Evolutionary conservation across 192 early-diverging fungal species (phyloP).

Genomic region (Lunasporangiospora selenospora): DNA sequence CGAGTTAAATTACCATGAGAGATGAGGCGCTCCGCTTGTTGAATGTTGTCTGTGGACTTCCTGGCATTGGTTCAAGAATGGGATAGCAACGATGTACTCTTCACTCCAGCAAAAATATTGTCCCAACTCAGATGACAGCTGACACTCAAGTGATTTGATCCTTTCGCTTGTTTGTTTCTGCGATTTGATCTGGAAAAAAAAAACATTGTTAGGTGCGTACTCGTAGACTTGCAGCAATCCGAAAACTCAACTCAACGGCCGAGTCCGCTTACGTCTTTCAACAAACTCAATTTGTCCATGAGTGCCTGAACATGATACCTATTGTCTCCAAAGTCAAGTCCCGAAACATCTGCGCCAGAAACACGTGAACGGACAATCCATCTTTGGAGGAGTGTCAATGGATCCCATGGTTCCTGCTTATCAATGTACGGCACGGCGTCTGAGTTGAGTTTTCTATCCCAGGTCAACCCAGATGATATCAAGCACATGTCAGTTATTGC

Average conservation of each 20-base stretch:
- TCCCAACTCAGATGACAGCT: conserved; percentile 31
- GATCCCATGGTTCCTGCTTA: conserved; percentile 29
- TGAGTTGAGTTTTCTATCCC: conserved; percentile 25
- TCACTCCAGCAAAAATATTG: conserved; percentile 39
- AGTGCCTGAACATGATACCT: conserved; percentile 19
- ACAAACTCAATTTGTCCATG: conserved; percentile 6
- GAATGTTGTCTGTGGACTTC: background rate
- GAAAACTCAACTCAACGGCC: too few relatives aligned
- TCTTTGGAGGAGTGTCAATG: conserved; percentile 35
- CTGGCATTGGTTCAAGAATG: conserved; percentile 11
- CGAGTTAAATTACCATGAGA: conserved; percentile 8
- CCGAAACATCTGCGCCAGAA: conserved; percentile 20
- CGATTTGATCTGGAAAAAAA: too few relatives aligned
- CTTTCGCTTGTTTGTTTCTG: background rate
- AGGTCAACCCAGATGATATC: too few relatives aligned
- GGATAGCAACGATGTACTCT: conserved; percentile 12
- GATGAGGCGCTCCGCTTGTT: background rate
- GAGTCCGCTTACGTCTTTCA: conserved; percentile 24
- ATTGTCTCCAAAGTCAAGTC: conserved; percentile 35
- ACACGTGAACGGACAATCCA: conserved; percentile 35
- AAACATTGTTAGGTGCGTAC: too few relatives aligned
- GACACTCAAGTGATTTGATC: conserved; percentile 13
- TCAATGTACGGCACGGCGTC: background rate
- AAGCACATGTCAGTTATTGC: too few relatives aligned
- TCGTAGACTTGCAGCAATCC: too few relatives aligned